Conservation (phyloP, 352 stramenopile species). For the Globisporangium spinosum region DNA sequence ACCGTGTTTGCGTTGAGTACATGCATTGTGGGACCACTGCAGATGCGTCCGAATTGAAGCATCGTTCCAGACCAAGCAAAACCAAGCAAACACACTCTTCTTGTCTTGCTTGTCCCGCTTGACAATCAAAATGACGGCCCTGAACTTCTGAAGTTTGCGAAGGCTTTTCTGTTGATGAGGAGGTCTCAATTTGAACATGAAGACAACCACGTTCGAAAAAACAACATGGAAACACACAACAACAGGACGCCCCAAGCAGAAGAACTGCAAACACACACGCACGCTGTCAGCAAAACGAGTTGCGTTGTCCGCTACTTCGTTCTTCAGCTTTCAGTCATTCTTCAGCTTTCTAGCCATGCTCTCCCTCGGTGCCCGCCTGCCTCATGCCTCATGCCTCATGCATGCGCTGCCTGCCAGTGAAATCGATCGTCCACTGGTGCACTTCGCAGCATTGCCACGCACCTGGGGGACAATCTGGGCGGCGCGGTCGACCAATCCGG, state of each 20-base stretch:
- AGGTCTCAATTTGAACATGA: neutral
- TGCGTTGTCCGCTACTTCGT: too few species aligned
- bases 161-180: neutral
- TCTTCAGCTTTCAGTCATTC: neutral
- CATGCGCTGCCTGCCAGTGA: neutral
- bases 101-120: neutral
- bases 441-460: constrained; percentile 9
- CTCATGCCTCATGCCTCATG: too few species aligned
- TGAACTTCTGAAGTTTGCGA: neutral
- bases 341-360: constrained; percentile 4
- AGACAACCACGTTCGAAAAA: constrained; percentile 10
- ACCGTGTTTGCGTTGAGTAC: too few species aligned
- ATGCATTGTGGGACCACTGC: too few species aligned
- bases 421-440: neutral
- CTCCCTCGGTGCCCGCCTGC: neutral
- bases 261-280: neutral
- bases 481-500: constrained; percentile 6
- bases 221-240: neutral
- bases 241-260: neutral
- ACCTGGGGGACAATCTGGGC: neutral
- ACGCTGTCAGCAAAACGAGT: neutral
- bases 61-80: too few species aligned
- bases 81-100: neutral
- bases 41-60: too few species aligned
- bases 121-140: neutral